phyloP scores from a whole-genome alignment of 2,329 filamentous ascomycete species.

The Stemphylium vesicarium region DNA sequence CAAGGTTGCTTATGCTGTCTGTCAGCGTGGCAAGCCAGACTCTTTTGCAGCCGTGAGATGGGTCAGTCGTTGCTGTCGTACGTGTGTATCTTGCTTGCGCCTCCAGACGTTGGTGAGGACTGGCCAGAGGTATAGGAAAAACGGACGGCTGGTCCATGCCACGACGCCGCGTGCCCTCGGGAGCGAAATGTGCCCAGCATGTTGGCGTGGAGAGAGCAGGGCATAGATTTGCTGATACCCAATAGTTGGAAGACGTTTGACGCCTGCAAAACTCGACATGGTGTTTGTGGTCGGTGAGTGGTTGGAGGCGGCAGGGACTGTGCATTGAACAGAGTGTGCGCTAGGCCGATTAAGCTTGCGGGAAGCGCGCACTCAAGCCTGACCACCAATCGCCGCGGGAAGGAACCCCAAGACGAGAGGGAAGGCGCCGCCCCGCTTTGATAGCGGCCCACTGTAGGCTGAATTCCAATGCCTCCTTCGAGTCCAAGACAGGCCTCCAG shows the following conservation, averaged over 20 bases:
- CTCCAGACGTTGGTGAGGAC: constrained; percentile 13
- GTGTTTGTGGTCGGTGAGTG: constrained; percentile 34
- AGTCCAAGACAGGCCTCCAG: constrained; percentile 15
- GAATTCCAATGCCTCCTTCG: constrained; percentile 20
- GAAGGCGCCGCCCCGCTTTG: constrained; percentile 29
- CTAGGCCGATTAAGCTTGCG: constrained; percentile 29
- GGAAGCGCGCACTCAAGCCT: constrained; percentile 25
- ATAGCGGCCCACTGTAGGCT: constrained; percentile 13
- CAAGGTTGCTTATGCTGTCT: constrained; percentile 29
- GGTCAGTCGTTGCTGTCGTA: constrained; percentile 24
- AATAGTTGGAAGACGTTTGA: constrained; percentile 40
- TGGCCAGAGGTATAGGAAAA: constrained; percentile 16
- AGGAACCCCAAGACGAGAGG: constrained; percentile 19
- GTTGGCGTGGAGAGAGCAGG: constrained; percentile 25
- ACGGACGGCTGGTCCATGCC: constrained; percentile 19
- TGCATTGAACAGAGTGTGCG: constrained; percentile 25
- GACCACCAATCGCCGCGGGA: constrained; percentile 27
- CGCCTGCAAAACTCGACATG: constrained; percentile 38
- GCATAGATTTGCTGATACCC: constrained; percentile 21
- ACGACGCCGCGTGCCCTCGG: constrained; percentile 27
- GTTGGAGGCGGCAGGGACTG: constrained; percentile 26
- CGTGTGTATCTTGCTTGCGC: constrained; percentile 21
- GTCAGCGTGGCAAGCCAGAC: constrained; percentile 25
- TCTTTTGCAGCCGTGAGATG: constrained; percentile 16
- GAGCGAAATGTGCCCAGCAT: constrained; percentile 26